Conservation (phyloP, 257 asterid species). For the Scutellaria baicalensis region DNA sequence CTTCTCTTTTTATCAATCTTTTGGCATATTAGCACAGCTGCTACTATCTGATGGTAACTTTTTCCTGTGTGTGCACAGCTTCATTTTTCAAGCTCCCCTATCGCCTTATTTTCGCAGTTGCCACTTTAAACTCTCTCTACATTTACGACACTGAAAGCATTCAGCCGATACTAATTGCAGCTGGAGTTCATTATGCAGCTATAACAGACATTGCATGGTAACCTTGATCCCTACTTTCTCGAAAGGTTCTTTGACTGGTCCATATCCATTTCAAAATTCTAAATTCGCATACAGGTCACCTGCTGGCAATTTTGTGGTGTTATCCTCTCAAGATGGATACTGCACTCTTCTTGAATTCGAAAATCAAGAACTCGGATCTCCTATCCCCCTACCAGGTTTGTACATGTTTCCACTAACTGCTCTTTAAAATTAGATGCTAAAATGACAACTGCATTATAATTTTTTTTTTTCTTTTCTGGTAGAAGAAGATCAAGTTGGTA, state of each 20-base stretch:
- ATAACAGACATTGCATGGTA: constrained; percentile 98
- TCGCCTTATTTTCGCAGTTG: constrained; percentile 92
- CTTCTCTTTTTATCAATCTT: constrained; percentile 5
- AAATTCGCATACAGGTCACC: constrained; percentile 52
- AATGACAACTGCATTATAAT: background rate
- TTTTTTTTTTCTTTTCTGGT: constrained; percentile 14
- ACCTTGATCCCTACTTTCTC: background rate
- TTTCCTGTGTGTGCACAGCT: constrained; percentile 36
- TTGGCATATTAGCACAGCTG: background rate
- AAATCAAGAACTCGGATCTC: constrained; percentile 69
- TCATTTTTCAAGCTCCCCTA: constrained; percentile 74
- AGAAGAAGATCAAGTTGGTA: constrained; percentile 30
- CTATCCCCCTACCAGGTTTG: constrained; percentile 48
- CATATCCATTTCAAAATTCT: background rate
- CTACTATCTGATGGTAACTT: constrained; percentile 15
- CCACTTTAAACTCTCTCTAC: constrained; percentile 84
- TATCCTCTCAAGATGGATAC: constrained; percentile 95
- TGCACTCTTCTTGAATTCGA: constrained; percentile 96
- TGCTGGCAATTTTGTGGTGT: constrained; percentile 58
- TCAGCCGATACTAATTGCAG: constrained; percentile 75
- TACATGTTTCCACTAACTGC: background rate
- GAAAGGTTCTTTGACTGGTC: background rate
- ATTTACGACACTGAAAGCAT: constrained; percentile 83
- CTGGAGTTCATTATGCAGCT: constrained; percentile 95
- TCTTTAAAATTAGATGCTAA: background rate